Evolutionary conservation across 345 rosid species (phyloP), one percentile per base, ranked within the genome.

Genomic region (Reutealis trisperma): DNA sequence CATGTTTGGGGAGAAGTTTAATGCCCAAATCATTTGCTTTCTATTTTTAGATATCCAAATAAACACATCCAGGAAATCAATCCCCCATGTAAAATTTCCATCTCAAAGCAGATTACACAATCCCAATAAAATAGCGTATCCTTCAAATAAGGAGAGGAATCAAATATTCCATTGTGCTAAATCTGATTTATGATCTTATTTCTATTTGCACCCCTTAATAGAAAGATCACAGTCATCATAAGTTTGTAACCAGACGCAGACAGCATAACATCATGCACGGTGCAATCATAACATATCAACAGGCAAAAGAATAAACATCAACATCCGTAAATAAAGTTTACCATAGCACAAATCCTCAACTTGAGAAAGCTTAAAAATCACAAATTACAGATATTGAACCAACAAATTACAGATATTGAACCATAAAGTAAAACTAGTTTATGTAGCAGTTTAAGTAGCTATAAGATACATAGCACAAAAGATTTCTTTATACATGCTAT

Each of bases 401-500:
- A 58, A 18, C 52, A 70, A 22, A 32, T 69, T 15, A 49, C 47
- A 47, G 34, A 14, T 5, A 2, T 37, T 37, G 24, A 18, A 19
- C 32, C 16, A 58, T 22, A 52, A 52, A 41, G 74, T 6, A 8
- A 64, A 67, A n/a, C n/a, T n/a, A 47, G 59, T 19, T 18, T 4
- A 70, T 22, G 32, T 37, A 57, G 27, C 60, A 47, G 59, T 19
- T 18, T 4, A 70, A 30, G 32, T 37, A 57, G 27, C 60, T 49
- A 12, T 27, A 74, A 60, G 80, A 66, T 67, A 32, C 67, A 74
- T 55, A 13, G 27, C 49, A 41, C 54, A 45, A 45, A 25, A 24
- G 59, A 65, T 58, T 32, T 47, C 47, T 57, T 70, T 71, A 24
- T 70, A 70, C 84, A 78, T 47, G 30, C 58, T 15, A 44, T 55